phyloP scores from a whole-genome alignment of 306 rosid genomes.

The Begonia peltatifolia region DNA sequence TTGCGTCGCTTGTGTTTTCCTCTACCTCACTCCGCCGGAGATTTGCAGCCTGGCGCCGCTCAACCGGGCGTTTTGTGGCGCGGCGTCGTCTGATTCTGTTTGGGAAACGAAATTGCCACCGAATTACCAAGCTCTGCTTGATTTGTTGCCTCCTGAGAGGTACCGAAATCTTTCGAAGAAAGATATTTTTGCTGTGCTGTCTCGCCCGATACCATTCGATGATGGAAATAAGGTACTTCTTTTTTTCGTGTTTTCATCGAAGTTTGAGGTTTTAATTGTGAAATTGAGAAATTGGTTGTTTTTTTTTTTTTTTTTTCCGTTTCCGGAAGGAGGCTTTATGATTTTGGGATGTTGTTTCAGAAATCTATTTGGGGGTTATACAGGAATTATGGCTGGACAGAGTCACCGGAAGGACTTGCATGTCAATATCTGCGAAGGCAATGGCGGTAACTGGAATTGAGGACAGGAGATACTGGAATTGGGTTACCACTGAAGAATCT shows the following conservation, averaged over 20 bases:
- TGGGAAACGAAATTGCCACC: conserved; percentile 75
- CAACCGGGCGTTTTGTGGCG: conserved; percentile 72
- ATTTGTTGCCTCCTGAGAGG: conserved; percentile 42
- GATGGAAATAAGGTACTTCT: conserved; percentile 50
- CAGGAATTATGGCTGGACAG: conserved; percentile 75
- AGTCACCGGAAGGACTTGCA: conserved; percentile 47
- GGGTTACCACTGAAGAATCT: conserved; percentile 81
- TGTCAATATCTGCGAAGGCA: conserved; percentile 62
- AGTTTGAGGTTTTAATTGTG: no score
- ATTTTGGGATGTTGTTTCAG: conserved; percentile 4
- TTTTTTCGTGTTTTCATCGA: not conserved
- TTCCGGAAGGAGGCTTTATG: not conserved
- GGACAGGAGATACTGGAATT: conserved; percentile 73
- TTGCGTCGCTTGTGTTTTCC: conserved; percentile 81
- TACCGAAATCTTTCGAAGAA: conserved; percentile 43
- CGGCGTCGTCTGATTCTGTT: conserved; percentile 74
- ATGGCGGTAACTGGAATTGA: conserved; percentile 77
- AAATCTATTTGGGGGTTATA: conserved; percentile 14
- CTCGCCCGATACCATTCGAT: conserved; percentile 50
- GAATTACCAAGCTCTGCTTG: conserved; percentile 62
- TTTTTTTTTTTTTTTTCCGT: no score
- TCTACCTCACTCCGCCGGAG: conserved; percentile 75
- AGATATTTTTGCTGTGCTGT: conserved; percentile 59
- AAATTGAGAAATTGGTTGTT: no score
- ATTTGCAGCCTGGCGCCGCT: conserved; percentile 81